Evolutionary conservation across 129 eudicot species (phyloP), one percentile per base, ranked within the genome.

Genomic region (Cynara cardunculus): DNA sequence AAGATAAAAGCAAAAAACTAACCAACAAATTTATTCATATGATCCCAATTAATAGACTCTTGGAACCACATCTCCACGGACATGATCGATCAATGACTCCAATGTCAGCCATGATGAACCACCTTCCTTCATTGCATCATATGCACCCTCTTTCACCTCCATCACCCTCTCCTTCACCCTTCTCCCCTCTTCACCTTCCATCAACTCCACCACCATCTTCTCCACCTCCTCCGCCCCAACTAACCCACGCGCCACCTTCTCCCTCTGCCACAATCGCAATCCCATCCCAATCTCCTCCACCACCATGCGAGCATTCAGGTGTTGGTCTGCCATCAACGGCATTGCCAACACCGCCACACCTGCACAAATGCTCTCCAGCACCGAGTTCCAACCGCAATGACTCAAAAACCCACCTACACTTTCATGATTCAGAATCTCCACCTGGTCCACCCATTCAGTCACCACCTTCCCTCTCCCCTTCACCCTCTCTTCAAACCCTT

Each of bases 301-400:
- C 73, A 81, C 86, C 78, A 84, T 11, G 7, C 83, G 80, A 26
- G 87, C 80, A 61, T 88, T 88, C 72, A 88, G n/a, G 53, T 67
- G 85, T 59, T 83, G 91, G 67, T 85, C 89, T 1, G 91, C 91
- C 73, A 86, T 83, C 27, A 88, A 46, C 53, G 91, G 91, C 82
- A 84, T 19, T 25, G 84, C 87, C 31, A 88, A 41, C 28, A 88
- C 81, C 3, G 91, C 87, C 46, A 88, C 91, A 0, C 82, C 75
- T 3, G 84, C 84, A 68, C 84, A 83, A 3, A 83, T 68, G 73
- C 91, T 86, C 81, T 82, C 91, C 18, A 44, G 6, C 71, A 85
- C 80, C 0, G 89, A 88, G 78, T 85, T 88, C 89, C 92, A 88
- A 27, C 92, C 92, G 24, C 92, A 88, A 34, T 88, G 92, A 65